Base-by-base conservation (phyloP, 2,329 filamentous ascomycete species). In the Dendrostoma leiphaemia region DNA sequence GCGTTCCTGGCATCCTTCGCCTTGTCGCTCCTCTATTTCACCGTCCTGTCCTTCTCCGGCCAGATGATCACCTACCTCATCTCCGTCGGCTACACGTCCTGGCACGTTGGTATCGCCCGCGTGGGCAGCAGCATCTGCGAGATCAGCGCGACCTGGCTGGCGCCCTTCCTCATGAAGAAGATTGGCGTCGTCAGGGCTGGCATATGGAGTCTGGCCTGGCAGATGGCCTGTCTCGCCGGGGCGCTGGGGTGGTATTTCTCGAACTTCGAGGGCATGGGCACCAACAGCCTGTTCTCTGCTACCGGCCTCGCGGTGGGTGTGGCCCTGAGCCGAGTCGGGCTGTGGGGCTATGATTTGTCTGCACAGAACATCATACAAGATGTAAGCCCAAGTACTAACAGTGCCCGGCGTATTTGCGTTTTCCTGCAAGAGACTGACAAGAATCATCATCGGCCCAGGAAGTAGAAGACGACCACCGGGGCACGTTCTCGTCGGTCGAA, bases 191-290 rank as follows among this genome's bases (percentile, higher is more conserved):
- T 89, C 7, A 74, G 89, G n/a, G 77, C 80, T 0, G 89, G 88
- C 0, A 74, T 91, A 3, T 91, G 89, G 89, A 84, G 83, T 58
- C 64, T 86, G 9, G 84, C 79, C 52, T 89, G 84, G 81, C 86
- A 91, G 64, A 72, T 86, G n/a, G 53, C 73, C 3, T 84, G 78
- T 60, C 69, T 85, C 4, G 72, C 71, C 1, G 71, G 65, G 0
- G 80, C 74, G 0, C 66, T 77, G 3, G 61, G 64, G 2, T 65
- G 74, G 17, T 81, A 81, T 60, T 73, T 73, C 48, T 64, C 59
- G 2, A 61, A 64, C 15, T 54, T 49, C 17, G 44, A 51, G 37
- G 50, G 62, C 3, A 50, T 26, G 9, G 60, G 58, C 29, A 61
- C 62, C 8, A 60, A 57, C 13, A 59, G 40, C 17, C 5, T 74